Percentiles rank a stretch among this genome's conserved stretches.
Evolutionary conservation across 1,284 basidiomycete species (phyloP).

Genomic region (Apiotrichum gracile): DNA sequence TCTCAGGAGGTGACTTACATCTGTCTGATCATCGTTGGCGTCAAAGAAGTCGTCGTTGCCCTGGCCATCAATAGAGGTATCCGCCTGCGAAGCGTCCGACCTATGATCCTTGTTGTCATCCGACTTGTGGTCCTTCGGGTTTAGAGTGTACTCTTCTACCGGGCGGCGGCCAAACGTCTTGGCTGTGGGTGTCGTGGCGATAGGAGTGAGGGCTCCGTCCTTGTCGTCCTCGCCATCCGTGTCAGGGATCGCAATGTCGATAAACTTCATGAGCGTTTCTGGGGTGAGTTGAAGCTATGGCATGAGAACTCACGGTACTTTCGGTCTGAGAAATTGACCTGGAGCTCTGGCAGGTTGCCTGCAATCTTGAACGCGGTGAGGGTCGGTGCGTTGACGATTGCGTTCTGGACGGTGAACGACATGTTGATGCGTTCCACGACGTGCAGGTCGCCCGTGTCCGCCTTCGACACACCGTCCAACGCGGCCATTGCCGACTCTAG

Average conservation of each 20-base stretch:
- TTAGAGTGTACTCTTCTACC: conserved; percentile 62
- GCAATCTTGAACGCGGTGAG: conserved; percentile 88
- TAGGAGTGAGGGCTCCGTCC: conserved; percentile 2
- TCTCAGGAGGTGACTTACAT: no score
- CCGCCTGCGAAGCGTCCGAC: conserved; percentile 44
- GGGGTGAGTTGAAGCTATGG: not conserved
- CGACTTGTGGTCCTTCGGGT: conserved; percentile 35
- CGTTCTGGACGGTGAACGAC: conserved; percentile 84
- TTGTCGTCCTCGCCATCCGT: conserved; percentile 56
- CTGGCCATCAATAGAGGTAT: conserved; percentile 15
- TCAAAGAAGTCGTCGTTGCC: conserved; percentile 65
- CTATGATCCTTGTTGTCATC: no score
- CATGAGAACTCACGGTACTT: conserved; percentile 63
- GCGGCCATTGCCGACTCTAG: conserved; percentile 75
- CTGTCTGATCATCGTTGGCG: conserved; percentile 59
- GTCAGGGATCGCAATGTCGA: conserved; percentile 85
- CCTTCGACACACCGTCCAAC: conserved; percentile 53
- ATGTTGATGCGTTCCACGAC: conserved; percentile 91
- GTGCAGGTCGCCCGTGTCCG: conserved; percentile 57
- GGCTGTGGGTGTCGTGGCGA: not conserved
- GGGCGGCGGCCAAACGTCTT: conserved; percentile 51
- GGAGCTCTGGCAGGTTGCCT: conserved; percentile 80
- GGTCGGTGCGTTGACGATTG: conserved; percentile 81
- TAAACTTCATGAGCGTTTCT: conserved; percentile 80
- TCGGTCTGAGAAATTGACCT: conserved; percentile 88